Percentiles rank a stretch among this genome's conserved stretches.
Conservation (phyloP, 2,329 filamentous ascomycete species). For the Calonectria pseudoreteaudii region DNA sequence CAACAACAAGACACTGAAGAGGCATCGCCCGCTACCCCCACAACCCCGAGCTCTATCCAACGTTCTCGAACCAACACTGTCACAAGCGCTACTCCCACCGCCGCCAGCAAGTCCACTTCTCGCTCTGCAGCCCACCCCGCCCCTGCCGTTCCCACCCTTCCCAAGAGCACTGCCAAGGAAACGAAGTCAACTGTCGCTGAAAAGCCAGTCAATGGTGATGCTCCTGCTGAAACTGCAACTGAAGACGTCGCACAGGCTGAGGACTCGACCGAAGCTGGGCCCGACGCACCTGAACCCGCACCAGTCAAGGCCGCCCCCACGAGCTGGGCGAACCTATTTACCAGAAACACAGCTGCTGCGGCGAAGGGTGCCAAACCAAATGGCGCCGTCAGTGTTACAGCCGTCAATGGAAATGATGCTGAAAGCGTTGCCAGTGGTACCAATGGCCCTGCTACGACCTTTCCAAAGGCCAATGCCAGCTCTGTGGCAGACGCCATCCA, state of each 20-base stretch:
- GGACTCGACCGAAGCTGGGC: conserved; percentile 38
- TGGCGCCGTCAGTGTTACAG: conserved; percentile 35
- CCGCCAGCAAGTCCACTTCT: conserved; percentile 42
- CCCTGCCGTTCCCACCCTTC: conserved; percentile 61
- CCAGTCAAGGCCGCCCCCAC: conserved; percentile 47
- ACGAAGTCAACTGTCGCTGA: conserved; percentile 41
- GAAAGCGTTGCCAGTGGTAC: conserved; percentile 25
- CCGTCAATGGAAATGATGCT: conserved; percentile 41
- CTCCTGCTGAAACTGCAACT: conserved; percentile 24
- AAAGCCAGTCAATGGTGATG: conserved; percentile 39
- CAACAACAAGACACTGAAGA: conserved; percentile 47
- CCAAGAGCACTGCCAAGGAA: conserved; percentile 52
- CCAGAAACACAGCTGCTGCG: conserved; percentile 42
- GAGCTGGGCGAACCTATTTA: conserved; percentile 57
- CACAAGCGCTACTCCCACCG: conserved; percentile 35
- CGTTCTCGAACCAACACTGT: conserved; percentile 41
- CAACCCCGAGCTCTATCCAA: conserved; percentile 46
- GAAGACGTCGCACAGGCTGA: conserved; percentile 25
- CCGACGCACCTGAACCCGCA: conserved; percentile 25
- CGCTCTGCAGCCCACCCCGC: conserved; percentile 54
- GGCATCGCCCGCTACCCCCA: conserved; percentile 48
- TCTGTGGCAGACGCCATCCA: conserved; percentile 83
- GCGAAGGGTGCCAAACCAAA: conserved; percentile 38
- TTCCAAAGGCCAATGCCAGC: conserved; percentile 60
- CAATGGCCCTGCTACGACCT: conserved; percentile 47